Evolutionary conservation across 352 stramenopile species (phyloP), one percentile per base, ranked within the genome.

Genomic region (Paralagenidium karlingii): DNA sequence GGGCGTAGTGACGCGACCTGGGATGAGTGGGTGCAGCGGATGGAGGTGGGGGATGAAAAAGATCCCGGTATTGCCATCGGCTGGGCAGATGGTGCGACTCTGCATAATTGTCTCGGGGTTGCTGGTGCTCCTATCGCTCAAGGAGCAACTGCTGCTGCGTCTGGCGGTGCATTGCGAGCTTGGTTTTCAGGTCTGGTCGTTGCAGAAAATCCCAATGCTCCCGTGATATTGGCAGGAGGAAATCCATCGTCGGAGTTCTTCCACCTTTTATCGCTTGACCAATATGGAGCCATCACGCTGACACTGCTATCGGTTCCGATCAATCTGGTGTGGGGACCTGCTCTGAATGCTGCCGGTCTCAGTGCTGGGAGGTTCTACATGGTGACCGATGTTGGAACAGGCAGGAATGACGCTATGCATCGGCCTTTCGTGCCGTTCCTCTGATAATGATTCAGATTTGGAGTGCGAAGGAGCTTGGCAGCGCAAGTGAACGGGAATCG

Each of bases 361-460:
- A n/a, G n/a, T n/a, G n/a, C n/a, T 47, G 40, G 40, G 30, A 39
- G 22, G 34, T 47, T 47, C 40, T 47, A 47, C 40, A 39, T 47
- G 40, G 40, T 47, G 40, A 47, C 40, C 24, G 19, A 40, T 47
- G 40, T 24, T 39, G 40, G 32, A 47, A 24, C 31, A 47, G 19
- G 31, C 19, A 39, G 24, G 31, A 47, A 40, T n/a, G 5, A 47
- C 15, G 30, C 29, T 16, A 30, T 47, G 40, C 30, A 32, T 9
- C 40, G n/a, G 40, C 24, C 3, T 19, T 40, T 40, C 19, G 30
- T 40, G 31, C 40, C 40, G 32, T 47, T 47, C 40, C 20, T 39
- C 24, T 47, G 29, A 40, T 39, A 13, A 20, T 32, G n/a, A 25
- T 47, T n/a, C n/a, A n/a, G n/a, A n/a, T n/a, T n/a, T n/a, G n/a